These are phyloP conservation scores for Solanum dulcamara DNA, from an alignment of 257 asterid species.

Conservation along the genomic window DNA sequence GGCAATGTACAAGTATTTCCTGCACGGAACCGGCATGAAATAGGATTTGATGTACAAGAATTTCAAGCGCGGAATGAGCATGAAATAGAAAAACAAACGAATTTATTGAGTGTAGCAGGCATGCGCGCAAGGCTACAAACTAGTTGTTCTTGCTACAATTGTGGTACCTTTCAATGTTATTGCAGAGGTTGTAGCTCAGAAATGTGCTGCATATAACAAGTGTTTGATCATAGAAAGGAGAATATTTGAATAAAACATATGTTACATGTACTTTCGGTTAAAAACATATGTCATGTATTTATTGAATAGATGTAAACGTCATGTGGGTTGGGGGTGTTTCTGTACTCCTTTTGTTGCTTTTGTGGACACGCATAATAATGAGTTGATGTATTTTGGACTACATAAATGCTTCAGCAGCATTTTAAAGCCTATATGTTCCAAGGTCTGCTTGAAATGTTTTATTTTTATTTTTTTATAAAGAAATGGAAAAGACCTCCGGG, in stretches of 20 bases:
- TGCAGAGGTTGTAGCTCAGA: not conserved
- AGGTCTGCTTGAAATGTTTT: too few species aligned
- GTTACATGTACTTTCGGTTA: not conserved
- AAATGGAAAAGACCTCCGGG: too few species aligned
- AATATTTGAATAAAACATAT: not conserved
- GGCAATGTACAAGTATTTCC: not conserved
- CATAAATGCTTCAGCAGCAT: too few species aligned
- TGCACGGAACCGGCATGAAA: not conserved
- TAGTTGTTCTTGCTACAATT: not conserved
- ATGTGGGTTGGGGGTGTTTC: not conserved
- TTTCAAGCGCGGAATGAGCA: not conserved
- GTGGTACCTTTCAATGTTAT: not conserved
- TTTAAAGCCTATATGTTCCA: too few species aligned
- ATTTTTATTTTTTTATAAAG: too few species aligned
- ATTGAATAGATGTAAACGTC: not conserved
- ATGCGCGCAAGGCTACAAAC: not conserved
- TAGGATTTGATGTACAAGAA: not conserved
- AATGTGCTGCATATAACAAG: not conserved
- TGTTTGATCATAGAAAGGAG: not conserved
- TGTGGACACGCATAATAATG: not conserved
- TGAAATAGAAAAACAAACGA: not conserved
- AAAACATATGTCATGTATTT: not conserved
- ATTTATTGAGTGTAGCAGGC: not conserved
- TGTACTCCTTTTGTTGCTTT: not conserved
- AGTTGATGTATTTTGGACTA: too few species aligned